These are phyloP conservation scores for Kodamaea fukazawae DNA, from an alignment of 805 yeast genomes.

Conservation along the genomic window DNA sequence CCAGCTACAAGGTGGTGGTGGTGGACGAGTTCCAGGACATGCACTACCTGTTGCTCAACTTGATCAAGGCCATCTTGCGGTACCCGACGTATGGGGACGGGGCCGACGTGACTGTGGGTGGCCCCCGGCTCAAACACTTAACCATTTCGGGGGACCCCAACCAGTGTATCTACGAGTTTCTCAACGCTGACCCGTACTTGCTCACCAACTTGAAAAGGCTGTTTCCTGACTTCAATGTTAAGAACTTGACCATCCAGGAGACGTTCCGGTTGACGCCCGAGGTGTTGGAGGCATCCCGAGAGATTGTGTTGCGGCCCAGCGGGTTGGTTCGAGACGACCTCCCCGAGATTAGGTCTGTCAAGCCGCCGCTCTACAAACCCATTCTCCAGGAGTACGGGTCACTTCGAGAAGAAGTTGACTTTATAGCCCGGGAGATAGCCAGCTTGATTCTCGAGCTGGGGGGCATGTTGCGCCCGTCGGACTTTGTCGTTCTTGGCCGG, in stretches of 20 bases:
- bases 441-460: conserved; percentile 41
- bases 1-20: conserved; percentile 38
- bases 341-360: conserved; percentile 12
- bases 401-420: conserved; percentile 38
- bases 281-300: conserved; percentile 44
- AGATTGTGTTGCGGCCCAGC: conserved; percentile 14
- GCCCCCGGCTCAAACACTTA: conserved; percentile 44
- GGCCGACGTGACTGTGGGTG: too few relatives aligned
- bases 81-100: conserved; percentile 25
- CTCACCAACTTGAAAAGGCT: conserved; percentile 23
- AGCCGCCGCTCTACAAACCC: conserved; percentile 23
- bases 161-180: conserved; percentile 67
- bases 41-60: conserved; percentile 46
- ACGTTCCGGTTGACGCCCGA: conserved; percentile 64
- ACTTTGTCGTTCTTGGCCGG: conserved; percentile 52
- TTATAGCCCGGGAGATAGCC: conserved; percentile 44
- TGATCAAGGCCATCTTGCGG: conserved; percentile 39
- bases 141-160: conserved; percentile 69
- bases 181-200: conserved; percentile 48
- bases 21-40: conserved; percentile 79
- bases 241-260: conserved; percentile 42
- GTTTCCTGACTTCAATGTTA: conserved; percentile 20
- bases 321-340: conserved; percentile 6
- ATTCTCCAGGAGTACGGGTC: conserved; percentile 16
- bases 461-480: conserved; percentile 41